Evolutionary conservation across 495 filamentous ascomycete genomes (phyloP).

Genomic region (Choiromyces venosus): DNA sequence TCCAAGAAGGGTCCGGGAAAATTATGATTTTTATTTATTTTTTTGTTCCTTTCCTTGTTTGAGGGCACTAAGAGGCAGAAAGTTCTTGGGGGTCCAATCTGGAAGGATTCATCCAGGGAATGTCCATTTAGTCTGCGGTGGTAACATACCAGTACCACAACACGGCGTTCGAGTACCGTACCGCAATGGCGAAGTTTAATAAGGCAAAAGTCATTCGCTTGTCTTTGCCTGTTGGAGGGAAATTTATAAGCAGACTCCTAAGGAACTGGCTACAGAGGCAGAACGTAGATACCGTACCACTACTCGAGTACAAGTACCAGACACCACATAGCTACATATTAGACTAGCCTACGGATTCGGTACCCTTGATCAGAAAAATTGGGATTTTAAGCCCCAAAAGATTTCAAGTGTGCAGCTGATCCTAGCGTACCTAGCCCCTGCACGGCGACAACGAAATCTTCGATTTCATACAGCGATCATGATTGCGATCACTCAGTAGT

Average conservation of each 20-base stretch:
- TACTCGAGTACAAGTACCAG: no score
- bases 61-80: neutral
- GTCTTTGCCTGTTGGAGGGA: neutral
- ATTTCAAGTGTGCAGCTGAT: neutral
- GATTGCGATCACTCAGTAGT: neutral
- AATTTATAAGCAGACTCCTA: neutral
- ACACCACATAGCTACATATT: neutral
- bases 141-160: neutral
- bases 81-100: neutral
- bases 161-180: neutral
- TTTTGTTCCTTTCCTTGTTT: neutral
- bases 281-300: neutral
- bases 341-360: neutral
- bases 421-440: neutral
- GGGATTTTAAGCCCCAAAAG: neutral
- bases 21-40: neutral
- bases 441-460: neutral
- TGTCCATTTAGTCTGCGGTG: neutral
- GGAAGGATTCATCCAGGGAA: neutral
- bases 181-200: neutral
- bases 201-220: neutral
- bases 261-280: neutral
- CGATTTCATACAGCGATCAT: neutral
- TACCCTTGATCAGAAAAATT: neutral
- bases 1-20: neutral